Evolutionary conservation across 768 basidiomycete genomes (phyloP), one percentile per base, ranked within the genome.

Genomic region (Pulveroboletus sp.): DNA sequence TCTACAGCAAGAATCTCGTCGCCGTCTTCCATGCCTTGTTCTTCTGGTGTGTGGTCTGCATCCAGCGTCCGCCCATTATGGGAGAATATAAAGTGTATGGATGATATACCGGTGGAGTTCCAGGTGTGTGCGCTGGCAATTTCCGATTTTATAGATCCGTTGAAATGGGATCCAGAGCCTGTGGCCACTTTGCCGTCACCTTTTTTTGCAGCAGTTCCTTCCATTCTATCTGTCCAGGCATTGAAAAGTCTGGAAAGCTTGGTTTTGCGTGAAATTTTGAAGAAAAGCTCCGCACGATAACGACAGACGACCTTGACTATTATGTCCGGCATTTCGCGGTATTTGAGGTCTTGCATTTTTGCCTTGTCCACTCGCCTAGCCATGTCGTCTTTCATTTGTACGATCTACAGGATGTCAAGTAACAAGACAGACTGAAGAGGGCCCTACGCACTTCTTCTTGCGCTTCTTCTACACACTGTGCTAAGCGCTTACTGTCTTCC

Each of bases 181-280:
- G 60, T 12, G 6, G 59, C 61, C 21, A 60, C 54, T 57, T 70
- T 68, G 43, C 67, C 66, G 24, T 71, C 68, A 9, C 58, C 62
- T 56, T 77, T 81, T 71, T 78, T 78, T 50, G 76, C 62, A 18
- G 66, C 69, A 9, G 72, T 71, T 55, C 73, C 71, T 64, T 90
- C 89, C 91, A 93, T 93, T 55, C 90, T 77, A 44, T 88, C 87
- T 26, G 88, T 89, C 89, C 90, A 93, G 28, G 89, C 86, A 59
- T 82, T 85, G 67, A 93, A 90, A 49, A 93, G 75, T 48, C 86
- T 78, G 48, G 84, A 82, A 31, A 93, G 74, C 64, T 90, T 92
- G 26, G 88, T 90, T 70, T 92, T 92, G 65, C 91, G 85, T 8
- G 88, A 89, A 57, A 93, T 89, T 69, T 91, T 93, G 80, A 93